Evolutionary conservation across 257 asterid genomes (phyloP).

Genomic region (Penstemon davidsonii): DNA sequence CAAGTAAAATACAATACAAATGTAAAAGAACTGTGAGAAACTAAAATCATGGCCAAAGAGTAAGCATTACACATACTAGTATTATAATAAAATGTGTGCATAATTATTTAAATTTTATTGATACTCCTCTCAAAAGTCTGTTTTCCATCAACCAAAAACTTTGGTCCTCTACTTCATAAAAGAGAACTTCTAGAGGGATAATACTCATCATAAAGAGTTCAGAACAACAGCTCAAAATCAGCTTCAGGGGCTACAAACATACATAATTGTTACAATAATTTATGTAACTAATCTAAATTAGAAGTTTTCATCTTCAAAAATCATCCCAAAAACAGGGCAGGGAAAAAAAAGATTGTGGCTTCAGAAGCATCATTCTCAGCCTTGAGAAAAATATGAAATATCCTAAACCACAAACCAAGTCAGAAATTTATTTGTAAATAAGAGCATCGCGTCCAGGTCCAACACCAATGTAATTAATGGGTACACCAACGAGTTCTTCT

Average conservation of each 20-base stretch:
- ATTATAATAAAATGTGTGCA: too few relatives aligned
- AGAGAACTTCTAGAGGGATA: background rate
- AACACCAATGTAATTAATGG: slow-evolving; percentile 84
- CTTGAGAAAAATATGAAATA: slow-evolving; percentile 12
- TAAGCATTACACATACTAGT: too few relatives aligned
- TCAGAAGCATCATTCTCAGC: slow-evolving; percentile 20
- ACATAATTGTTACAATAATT: background rate
- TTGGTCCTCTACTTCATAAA: background rate
- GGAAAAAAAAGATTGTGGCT: slow-evolving; percentile 6
- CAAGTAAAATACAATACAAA: too few relatives aligned
- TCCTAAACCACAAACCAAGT: background rate
- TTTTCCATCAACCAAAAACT: too few relatives aligned
- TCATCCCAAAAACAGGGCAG: slow-evolving; percentile 27
- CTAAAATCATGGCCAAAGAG: too few relatives aligned
- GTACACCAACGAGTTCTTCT: slow-evolving; percentile 87
- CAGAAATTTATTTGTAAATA: slow-evolving; percentile 65
- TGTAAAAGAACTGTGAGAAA: too few relatives aligned
- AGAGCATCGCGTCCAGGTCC: slow-evolving; percentile 99
- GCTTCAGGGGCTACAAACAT: slow-evolving; percentile 4
- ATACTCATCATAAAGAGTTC: background rate
- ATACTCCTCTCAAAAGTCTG: too few relatives aligned
- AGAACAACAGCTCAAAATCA: background rate
- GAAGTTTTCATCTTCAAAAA: slow-evolving; percentile 23
- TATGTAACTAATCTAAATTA: slow-evolving; percentile 3
- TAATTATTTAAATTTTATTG: too few relatives aligned